Percentiles rank a stretch among this genome's conserved stretches.
These are phyloP conservation scores for Ceratorhiza oryzae-sativae DNA, from an alignment of 1,284 basidiomycete species.

Conservation along the genomic window DNA sequence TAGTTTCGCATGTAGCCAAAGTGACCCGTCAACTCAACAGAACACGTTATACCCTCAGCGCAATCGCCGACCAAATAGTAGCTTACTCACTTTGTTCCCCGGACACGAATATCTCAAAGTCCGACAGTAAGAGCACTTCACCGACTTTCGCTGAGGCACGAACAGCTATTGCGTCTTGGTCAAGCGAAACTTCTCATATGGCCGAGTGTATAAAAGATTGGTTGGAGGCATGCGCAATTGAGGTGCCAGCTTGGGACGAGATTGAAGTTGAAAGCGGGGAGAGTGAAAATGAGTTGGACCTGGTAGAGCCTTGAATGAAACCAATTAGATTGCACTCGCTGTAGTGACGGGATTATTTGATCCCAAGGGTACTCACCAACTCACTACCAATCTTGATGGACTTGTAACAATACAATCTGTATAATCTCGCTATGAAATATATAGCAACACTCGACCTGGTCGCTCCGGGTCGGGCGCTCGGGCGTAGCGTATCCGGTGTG, in stretches of 20 bases:
- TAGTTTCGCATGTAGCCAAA: conserved; percentile 8
- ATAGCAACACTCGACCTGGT: too few relatives aligned
- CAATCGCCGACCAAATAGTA: not conserved
- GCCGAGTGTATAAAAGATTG: conserved; percentile 20
- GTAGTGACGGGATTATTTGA: too few relatives aligned
- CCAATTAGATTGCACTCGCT: too few relatives aligned
- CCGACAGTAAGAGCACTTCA: not conserved
- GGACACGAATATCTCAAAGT: not conserved
- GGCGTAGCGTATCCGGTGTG: too few relatives aligned
- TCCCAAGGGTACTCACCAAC: too few relatives aligned
- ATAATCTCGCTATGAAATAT: too few relatives aligned
- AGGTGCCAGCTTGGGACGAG: conserved; percentile 20
- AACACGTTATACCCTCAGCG: not conserved
- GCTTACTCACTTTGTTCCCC: conserved; percentile 14
- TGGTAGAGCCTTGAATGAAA: not conserved
- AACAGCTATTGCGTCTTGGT: conserved; percentile 18
- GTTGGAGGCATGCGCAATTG: not conserved
- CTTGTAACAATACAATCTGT: too few relatives aligned
- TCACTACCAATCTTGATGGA: too few relatives aligned
- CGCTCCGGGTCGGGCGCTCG: too few relatives aligned
- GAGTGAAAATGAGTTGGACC: not conserved
- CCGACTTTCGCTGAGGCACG: conserved; percentile 21
- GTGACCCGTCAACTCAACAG: conserved; percentile 11
- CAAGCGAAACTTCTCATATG: conserved; percentile 11
- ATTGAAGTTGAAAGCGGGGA: conserved; percentile 13